These are phyloP conservation scores for Cicer pinnatifidum DNA, from an alignment of 306 rosid genomes.

Conservation along the genomic window DNA sequence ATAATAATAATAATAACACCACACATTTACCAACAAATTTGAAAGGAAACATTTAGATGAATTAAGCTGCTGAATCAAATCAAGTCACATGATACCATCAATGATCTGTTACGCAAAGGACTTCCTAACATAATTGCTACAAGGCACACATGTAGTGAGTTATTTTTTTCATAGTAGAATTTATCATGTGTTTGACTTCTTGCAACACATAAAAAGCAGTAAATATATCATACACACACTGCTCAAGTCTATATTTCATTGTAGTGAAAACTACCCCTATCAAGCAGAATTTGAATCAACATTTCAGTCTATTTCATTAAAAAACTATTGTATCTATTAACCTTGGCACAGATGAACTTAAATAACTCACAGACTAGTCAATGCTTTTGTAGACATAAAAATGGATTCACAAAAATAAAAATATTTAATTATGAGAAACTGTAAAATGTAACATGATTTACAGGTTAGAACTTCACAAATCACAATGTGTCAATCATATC, in stretches of 20 bases:
- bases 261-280: conserved; percentile 25
- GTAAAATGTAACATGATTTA: conserved; percentile 20
- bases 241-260: not conserved
- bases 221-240: conserved; percentile 3
- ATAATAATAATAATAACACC: not conserved
- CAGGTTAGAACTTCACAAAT: conserved; percentile 7
- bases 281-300: not conserved
- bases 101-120: not conserved
- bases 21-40: not conserved
- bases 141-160: not conserved
- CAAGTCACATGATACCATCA: conserved; percentile 3
- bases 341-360: conserved; percentile 5
- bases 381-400: conserved; percentile 11
- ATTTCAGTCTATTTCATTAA: not conserved
- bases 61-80: not conserved
- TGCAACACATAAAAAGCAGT: conserved; percentile 7
- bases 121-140: not conserved
- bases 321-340: conserved; percentile 4
- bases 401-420: not conserved
- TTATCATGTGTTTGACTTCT: conserved; percentile 9
- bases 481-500: not conserved
- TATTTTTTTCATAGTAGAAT: not conserved
- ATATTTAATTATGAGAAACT: not conserved
- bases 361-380: not conserved
- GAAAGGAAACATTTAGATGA: not conserved